Evolutionary conservation across 1,284 basidiomycete species (phyloP), one percentile per base, ranked within the genome.

Genomic region (Hemileia vastatrix): DNA sequence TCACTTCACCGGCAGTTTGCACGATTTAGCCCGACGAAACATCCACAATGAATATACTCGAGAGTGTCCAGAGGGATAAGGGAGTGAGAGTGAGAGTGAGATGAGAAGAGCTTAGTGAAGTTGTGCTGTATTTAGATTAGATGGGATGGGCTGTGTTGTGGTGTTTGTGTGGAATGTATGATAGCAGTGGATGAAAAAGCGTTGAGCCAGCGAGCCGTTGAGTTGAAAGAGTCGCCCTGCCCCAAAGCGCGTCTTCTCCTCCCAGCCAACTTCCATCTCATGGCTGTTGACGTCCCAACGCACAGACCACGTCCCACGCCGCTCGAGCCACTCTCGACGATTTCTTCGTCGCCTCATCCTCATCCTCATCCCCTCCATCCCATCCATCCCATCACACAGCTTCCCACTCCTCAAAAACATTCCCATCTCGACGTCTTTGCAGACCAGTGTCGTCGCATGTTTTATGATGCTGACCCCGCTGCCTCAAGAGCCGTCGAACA

Each of bases 11-110:
- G 58, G 8, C 58, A 61, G 40, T 61, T 52, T 18, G 58, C 58
- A 1, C 15, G 50, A 33, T 21, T 61, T 13, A 43, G 53, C 21
- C 50, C 36, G 21, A 61, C 44, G 24, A 61, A 61, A 32, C 36
- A 32, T 9, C 31, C 8, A 18, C 52, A 54, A 27, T 54, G 23
- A 54, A 1, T 1, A 11, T 43, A 11, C n/a, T 43, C n/a, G 40
- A n/a, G n/a, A n/a, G 40, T 11, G 40, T 81, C 88, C 60, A 92
- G 70, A 97, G 96, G 82, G 96, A 98, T 81, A 67, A 66, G 70
- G 59, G 59, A 8, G 59, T 54, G 21, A 62, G 54, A 2, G 59
- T 62, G 9, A 62, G 55, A 47, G n/a, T n/a, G n/a, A n/a, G n/a
- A n/a, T n/a, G n/a, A n/a, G n/a, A n/a, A n/a, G n/a, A n/a, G n/a